Evolutionary conservation across 306 rosid species (phyloP).

Genomic region (Quercus agrifolia): DNA sequence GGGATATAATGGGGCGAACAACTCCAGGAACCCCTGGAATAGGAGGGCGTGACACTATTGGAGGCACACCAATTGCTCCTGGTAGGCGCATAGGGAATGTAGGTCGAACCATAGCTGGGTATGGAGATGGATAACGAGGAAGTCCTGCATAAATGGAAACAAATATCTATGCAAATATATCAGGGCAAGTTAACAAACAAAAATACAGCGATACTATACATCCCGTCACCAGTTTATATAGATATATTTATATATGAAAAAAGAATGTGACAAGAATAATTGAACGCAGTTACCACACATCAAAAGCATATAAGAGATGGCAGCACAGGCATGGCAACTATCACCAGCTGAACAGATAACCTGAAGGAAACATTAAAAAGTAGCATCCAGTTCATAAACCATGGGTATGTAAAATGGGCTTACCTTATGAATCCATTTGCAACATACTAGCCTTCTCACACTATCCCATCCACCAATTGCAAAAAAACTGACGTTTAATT

Average conservation of each 20-base stretch:
- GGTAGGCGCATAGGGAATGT: constrained; percentile 71
- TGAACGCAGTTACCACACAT: constrained; percentile 77
- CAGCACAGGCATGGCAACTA: constrained; percentile 77
- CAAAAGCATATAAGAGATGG: constrained; percentile 84
- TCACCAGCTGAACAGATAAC: constrained; percentile 92
- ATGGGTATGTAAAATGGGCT: constrained; percentile 46
- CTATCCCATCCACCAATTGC: constrained; percentile 69
- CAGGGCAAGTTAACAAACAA: constrained; percentile 41
- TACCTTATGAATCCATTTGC: constrained; percentile 76
- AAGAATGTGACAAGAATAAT: constrained; percentile 42
- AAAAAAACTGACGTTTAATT: constrained; percentile 33
- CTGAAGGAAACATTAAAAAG: constrained; percentile 71
- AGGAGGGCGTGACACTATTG: constrained; percentile 69
- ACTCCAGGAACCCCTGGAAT: constrained; percentile 75
- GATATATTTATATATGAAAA: constrained; percentile 22
- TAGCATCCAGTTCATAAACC: constrained; percentile 56
- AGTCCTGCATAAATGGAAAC: constrained; percentile 70
- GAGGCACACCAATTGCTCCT: constrained; percentile 70
- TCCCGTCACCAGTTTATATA: constrained; percentile 20
- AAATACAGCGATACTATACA: constrained; percentile 19
- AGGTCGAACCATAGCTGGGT: constrained; percentile 71
- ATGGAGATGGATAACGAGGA: constrained; percentile 80
- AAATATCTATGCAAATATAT: constrained; percentile 67
- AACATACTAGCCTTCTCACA: constrained; percentile 65
- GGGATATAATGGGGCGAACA: constrained; percentile 75